Evolutionary conservation across 129 eudicot genomes (phyloP), one percentile per base, ranked within the genome.

Genomic region (Scalesia atractyloides): DNA sequence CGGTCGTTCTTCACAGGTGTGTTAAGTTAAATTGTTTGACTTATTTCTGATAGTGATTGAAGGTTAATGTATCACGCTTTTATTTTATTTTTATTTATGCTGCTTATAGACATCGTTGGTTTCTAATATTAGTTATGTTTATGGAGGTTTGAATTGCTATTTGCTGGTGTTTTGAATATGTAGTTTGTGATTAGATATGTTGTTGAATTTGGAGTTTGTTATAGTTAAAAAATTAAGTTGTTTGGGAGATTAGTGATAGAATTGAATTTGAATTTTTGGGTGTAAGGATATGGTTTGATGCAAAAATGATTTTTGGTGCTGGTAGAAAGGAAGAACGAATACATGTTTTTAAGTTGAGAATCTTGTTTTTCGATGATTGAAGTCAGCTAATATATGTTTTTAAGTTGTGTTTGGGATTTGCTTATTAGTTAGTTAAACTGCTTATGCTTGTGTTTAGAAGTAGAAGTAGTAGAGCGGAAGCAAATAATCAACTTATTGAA

Each of bases 201-300:
- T n/a, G n/a, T n/a, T n/a, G n/a, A n/a, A n/a, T n/a, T 44, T 54
- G 36, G 52, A 71, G 15, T 56, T 33, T 10, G 22, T 72, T 72
- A 44, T 44, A 44, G 47, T 5, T 59, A 0, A 46, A 60, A 53
- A 72, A 8, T 60, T 26, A 17, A 72, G 36, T 59, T 26, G 9
- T 43, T 59, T 46, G 33, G 49, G 56, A 71, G 47, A 20, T 70
- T 37, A 37, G 0, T 20, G 37, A 22, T 41, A n/a, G 68, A 72
- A 9, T 15, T 43, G 1, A 14, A 72, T 22, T 22, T 36, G 0
- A 5, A 47, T 67, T 24, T 24, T 68, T 15, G 15, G 14, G 60
- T n/a, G 0, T 48, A 67, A 9, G n/a, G n/a, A 9, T 68, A 18
- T 50, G 36, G 58, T 59, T 59, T 3, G 4, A 13, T 8, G 17